These are phyloP conservation scores for Tuber calosporum DNA, from an alignment of 495 filamentous ascomycete genomes.

Conservation along the genomic window DNA sequence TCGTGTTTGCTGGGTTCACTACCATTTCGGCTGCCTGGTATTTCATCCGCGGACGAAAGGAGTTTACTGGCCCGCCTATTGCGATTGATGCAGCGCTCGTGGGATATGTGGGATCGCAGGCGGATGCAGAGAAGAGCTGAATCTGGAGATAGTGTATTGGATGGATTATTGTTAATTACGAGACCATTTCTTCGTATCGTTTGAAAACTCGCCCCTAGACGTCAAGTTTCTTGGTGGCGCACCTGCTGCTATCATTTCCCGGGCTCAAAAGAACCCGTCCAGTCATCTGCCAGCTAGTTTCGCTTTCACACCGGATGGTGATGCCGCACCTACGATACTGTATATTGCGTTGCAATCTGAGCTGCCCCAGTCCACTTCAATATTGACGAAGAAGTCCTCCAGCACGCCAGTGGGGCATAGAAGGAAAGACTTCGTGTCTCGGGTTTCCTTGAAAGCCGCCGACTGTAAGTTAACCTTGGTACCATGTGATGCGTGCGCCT, in stretches of 20 bases:
- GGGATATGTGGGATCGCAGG: not conserved
- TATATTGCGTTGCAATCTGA: not conserved
- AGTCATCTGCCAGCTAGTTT: not conserved
- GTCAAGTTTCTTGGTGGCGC: not conserved
- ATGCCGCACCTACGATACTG: not conserved
- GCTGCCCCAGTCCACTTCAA: not conserved
- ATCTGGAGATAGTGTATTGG: not conserved
- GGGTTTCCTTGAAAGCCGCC: not conserved
- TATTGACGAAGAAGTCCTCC: not conserved
- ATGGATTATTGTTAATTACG: not conserved
- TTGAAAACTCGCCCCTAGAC: not conserved
- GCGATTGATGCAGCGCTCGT: slow-evolving; percentile 42
- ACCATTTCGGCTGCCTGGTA: slow-evolving; percentile 58
- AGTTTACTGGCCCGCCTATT: slow-evolving; percentile 62
- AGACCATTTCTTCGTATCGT: not conserved
- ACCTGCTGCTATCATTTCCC: not conserved
- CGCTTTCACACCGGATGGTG: not conserved
- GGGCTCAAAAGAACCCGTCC: not conserved
- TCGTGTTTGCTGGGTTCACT: slow-evolving; percentile 58
- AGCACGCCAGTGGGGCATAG: not conserved
- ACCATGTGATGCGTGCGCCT: not conserved
- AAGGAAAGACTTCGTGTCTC: not conserved
- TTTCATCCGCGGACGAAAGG: slow-evolving; percentile 59
- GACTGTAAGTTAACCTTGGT: not conserved
- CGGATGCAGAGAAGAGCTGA: not conserved